Percentiles rank a stretch among this genome's conserved stretches.
Conservation (phyloP, 495 filamentous ascomycete genomes). For the Hamigera avellanea region DNA sequence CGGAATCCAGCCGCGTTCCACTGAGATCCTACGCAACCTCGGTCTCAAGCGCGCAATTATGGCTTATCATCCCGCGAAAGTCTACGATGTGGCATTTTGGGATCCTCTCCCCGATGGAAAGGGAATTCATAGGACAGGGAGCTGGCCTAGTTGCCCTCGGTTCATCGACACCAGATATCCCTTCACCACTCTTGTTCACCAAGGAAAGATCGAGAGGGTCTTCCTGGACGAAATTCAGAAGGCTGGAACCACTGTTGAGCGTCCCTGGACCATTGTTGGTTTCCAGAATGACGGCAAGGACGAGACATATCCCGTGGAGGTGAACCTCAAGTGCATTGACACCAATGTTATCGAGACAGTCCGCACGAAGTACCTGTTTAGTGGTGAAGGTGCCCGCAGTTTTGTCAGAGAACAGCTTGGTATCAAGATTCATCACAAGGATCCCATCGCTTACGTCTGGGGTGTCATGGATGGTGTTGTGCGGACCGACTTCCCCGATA, state of each 20-base stretch:
- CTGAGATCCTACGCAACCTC: constrained; percentile 58
- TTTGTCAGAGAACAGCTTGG: constrained; percentile 48
- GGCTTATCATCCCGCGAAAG: constrained; percentile 52
- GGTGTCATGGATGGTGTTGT: constrained; percentile 82
- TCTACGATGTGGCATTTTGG: constrained; percentile 60
- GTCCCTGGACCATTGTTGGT: constrained; percentile 51
- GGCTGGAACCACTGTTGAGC: constrained; percentile 43
- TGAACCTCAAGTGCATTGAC: constrained; percentile 64
- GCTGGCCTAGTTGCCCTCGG: constrained; percentile 50
- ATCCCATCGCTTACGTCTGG: constrained; percentile 57
- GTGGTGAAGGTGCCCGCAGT: constrained; percentile 53
- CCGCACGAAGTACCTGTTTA: constrained; percentile 53
- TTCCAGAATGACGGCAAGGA: constrained; percentile 49
- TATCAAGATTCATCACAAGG: constrained; percentile 49
- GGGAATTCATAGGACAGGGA: constrained; percentile 49
- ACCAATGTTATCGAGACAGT: constrained; percentile 55
- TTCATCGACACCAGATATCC: constrained; percentile 58
- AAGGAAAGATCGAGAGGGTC: constrained; percentile 53
- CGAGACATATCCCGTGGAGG: constrained; percentile 47
- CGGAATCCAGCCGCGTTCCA: constrained; percentile 61
- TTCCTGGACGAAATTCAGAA: constrained; percentile 53
- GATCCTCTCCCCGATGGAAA: constrained; percentile 38
- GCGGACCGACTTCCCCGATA: constrained; percentile 75
- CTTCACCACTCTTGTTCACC: constrained; percentile 53
- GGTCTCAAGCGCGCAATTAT: constrained; percentile 53